Evolutionary conservation across 805 yeast genomes (phyloP).

Genomic region (Priceomyces castillae): DNA sequence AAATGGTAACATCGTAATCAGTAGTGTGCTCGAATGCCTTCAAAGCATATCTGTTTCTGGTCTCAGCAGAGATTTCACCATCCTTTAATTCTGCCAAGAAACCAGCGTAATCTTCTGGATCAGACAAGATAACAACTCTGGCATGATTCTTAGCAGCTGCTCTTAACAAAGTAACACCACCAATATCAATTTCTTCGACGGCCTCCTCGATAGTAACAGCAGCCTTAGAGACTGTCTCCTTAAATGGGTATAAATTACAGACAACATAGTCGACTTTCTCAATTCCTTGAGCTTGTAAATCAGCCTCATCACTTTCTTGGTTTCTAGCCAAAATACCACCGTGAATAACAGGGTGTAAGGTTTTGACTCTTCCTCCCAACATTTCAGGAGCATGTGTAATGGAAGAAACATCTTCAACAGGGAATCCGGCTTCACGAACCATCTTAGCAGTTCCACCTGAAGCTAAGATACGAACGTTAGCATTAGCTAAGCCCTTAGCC

Average conservation of each 20-base stretch:
- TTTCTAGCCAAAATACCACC: conserved; percentile 96
- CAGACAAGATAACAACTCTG: conserved; percentile 92
- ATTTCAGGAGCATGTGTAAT: conserved; percentile 99
- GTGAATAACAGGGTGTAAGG: conserved; percentile 98
- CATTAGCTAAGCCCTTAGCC: conserved; percentile 89
- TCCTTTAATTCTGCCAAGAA: conserved; percentile 76
- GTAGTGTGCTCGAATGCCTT: conserved; percentile 99
- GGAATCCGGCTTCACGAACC: conserved; percentile 96
- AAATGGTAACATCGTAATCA: conserved; percentile 91
- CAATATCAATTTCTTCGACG: conserved; percentile 97
- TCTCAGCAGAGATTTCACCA: conserved; percentile 69
- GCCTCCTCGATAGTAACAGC: conserved; percentile 97
- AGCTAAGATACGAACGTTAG: conserved; percentile 88
- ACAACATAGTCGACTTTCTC: conserved; percentile 96
- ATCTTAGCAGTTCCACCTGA: conserved; percentile 96
- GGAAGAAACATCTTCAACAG: conserved; percentile 91
- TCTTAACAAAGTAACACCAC: conserved; percentile 92
- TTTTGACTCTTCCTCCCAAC: conserved; percentile 98
- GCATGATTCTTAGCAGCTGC: conserved; percentile 99
- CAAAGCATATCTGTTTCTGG: conserved; percentile 83
- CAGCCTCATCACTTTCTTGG: conserved; percentile 85
- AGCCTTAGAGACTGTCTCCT: conserved; percentile 92
- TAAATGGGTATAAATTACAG: conserved; percentile 97
- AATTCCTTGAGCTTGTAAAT: conserved; percentile 83
- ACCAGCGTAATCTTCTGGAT: conserved; percentile 87